These are phyloP conservation scores for Curvularia sp. DNA, from an alignment of 2,329 filamentous ascomycete genomes.

Conservation along the genomic window DNA sequence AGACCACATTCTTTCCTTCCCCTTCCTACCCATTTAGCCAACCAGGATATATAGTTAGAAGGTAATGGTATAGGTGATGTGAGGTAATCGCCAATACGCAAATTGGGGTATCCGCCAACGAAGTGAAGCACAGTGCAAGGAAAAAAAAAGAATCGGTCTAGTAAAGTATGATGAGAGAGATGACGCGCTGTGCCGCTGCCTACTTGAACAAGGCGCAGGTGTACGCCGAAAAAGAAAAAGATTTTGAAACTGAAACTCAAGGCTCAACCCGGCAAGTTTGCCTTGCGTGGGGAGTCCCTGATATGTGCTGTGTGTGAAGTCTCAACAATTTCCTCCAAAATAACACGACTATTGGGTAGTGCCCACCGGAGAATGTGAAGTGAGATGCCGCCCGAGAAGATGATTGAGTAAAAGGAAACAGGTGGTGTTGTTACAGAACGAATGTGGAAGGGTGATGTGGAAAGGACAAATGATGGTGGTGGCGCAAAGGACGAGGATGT, in stretches of 20 bases:
- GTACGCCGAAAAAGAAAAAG: constrained; percentile 16
- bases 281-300: constrained; percentile 14
- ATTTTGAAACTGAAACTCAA: constrained; percentile 24
- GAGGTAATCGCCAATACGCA: constrained; percentile 43
- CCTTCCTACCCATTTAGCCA: constrained; percentile 22
- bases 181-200: constrained; percentile 21
- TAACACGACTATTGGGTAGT: constrained; percentile 21
- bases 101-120: constrained; percentile 46
- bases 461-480: constrained; percentile 29
- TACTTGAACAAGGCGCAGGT: constrained; percentile 24
- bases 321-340: constrained; percentile 27
- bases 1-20: constrained; percentile 12
- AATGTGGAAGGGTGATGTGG: constrained; percentile 31
- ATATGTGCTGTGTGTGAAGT: constrained; percentile 8
- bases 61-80: constrained; percentile 24
- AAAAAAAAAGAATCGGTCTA: constrained; percentile 37
- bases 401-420: constrained; percentile 33
- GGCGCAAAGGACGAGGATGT: constrained; percentile 26
- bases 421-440: constrained; percentile 31
- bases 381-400: constrained; percentile 35
- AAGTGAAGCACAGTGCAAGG: constrained; percentile 35
- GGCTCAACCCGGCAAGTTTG: constrained; percentile 17
- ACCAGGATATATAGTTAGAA: constrained; percentile 24
- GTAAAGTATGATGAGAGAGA: constrained; percentile 38
- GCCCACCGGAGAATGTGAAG: constrained; percentile 23